Evolutionary conservation across 2,329 filamentous ascomycete species (phyloP).

Genomic region (Fusarium pseudocircinatum): DNA sequence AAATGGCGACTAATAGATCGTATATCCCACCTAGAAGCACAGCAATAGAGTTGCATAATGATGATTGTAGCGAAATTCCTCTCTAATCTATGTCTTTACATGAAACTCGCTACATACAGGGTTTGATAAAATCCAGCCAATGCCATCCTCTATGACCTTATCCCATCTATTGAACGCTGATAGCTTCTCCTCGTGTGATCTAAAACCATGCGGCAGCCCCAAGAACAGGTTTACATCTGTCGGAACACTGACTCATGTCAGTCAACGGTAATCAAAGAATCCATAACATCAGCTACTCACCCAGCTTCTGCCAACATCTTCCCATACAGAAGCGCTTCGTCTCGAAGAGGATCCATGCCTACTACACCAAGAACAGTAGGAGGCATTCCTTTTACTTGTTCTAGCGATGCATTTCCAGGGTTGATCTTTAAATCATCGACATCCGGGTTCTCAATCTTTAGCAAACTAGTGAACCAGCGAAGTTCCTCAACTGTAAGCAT

Average conservation of each 20-base stretch:
- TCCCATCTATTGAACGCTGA: neutral
- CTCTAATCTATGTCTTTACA: neutral
- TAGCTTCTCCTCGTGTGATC: neutral
- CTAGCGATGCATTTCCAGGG: neutral
- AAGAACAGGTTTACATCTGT: neutral
- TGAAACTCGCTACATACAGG: neutral
- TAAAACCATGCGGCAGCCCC: neutral
- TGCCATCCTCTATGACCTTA: neutral
- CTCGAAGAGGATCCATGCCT: neutral
- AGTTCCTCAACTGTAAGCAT: slow-evolving; percentile 2
- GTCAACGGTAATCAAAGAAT: rapidly evolving
- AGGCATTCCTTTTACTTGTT: neutral
- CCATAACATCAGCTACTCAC: neutral
- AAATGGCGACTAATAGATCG: rapidly evolving
- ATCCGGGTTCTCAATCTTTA: neutral
- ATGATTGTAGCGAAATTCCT: neutral
- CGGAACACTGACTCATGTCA: neutral
- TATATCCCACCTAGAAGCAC: rapidly evolving
- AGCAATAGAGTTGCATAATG: rapidly evolving
- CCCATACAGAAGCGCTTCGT: neutral
- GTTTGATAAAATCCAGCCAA: neutral
- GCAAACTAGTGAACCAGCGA: neutral
- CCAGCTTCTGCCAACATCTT: slow-evolving; percentile 4
- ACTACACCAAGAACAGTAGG: neutral
- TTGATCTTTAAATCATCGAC: neutral